These are phyloP conservation scores for Cyclostephanos invisitatus DNA, from an alignment of 108 stramenopile genomes.

Conservation along the genomic window DNA sequence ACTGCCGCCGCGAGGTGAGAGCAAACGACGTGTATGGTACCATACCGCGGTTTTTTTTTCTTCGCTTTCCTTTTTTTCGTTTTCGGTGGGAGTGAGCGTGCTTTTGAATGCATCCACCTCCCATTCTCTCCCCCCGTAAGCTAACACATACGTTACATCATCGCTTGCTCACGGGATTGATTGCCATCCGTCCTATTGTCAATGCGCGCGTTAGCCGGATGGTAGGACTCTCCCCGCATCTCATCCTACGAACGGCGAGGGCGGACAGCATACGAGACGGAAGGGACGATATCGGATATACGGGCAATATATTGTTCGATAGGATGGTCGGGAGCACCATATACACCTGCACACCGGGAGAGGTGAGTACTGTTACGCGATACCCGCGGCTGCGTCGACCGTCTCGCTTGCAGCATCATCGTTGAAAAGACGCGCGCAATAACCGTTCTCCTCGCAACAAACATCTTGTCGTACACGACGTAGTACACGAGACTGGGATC, in stretches of 20 bases:
- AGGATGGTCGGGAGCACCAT: conserved; percentile 77
- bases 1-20: conserved; percentile 72
- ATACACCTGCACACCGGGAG: conserved; percentile 85
- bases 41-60: conserved; percentile 5
- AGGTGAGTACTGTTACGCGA: conserved; percentile 27
- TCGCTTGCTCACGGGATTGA: neutral
- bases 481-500: conserved; percentile 78
- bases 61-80: too few species aligned
- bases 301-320: conserved; percentile 81
- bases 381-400: too few species aligned
- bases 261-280: conserved; percentile 51
- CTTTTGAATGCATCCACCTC: too few species aligned
- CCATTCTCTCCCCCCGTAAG: too few species aligned
- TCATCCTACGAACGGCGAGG: conserved; percentile 70
- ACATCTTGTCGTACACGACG: neutral
- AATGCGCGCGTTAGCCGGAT: conserved; percentile 43
- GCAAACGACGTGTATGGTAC: neutral
- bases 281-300: conserved; percentile 54
- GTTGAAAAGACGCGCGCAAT: too few species aligned
- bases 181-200: too few species aligned
- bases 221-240: conserved; percentile 77
- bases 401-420: too few species aligned
- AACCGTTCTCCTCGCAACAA: neutral
- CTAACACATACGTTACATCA: too few species aligned
- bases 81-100: too few species aligned